Evolutionary conservation across 2,329 filamentous ascomycete genomes (phyloP), one percentile per base, ranked within the genome.

Genomic region (Cryoendolithus antarcticus): DNA sequence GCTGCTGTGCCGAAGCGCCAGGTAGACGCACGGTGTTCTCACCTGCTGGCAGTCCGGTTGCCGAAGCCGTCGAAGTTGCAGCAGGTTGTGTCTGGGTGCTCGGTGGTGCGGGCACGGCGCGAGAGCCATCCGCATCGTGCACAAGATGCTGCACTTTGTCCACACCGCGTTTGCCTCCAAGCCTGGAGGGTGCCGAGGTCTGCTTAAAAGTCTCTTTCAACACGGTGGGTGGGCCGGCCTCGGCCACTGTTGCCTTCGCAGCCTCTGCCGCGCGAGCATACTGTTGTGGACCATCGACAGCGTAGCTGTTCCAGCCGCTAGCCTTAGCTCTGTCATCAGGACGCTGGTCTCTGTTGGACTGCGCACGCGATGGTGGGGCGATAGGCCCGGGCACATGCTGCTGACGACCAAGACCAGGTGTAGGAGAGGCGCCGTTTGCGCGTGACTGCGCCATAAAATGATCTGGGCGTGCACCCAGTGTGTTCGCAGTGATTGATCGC

Each of bases 141-240:
- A 57, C 43, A 8, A 47, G 50, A 38, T 53, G 48, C 41, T 59
- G 50, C 8, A 50, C 45, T 19, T 44, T 44, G 7, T 50, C 50
- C 34, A 51, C 51, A 8, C 44, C 44, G 13, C 57, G 54, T 19
- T 51, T 46, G 1, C 39, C 54, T 28, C 55, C 55, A 32, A 55
- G 50, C 36, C 44, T 50, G 24, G 44, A 44, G 37, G 44, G 41
- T 9, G 30, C 37, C 28, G 48, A 45, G 3, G 56, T 59, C 45
- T 59, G 52, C 46, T 54, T 57, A 49, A 59, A 61, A 1, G 57
- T 61, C 47, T 60, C 57, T 35, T 51, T 52, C 45, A 55, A 49
- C 2, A 42, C 48, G 7, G 38, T 32, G 6, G 35, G 15, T 11
- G 40, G 30, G 7, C 27, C 32, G 21, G 45, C 42, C 27, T 43